Percentiles rank a stretch among this genome's conserved stretches.
These are phyloP conservation scores for Podaxis sp. DNA, from an alignment of 768 basidiomycete species.

Conservation along the genomic window DNA sequence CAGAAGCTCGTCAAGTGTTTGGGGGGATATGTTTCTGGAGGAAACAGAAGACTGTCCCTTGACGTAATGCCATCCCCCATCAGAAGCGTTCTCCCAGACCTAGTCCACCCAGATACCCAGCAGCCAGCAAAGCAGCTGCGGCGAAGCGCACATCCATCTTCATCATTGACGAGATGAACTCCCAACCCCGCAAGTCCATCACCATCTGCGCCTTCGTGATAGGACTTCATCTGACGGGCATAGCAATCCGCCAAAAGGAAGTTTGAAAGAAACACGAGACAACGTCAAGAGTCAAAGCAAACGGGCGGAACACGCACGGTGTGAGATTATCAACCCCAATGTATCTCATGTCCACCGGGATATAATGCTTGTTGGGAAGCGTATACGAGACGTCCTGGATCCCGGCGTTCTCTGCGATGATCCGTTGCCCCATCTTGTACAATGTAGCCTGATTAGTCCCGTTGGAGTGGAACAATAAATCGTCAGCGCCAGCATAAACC, in stretches of 20 bases:
- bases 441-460: constrained; percentile 68
- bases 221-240: background rate
- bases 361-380: constrained; percentile 94
- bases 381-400: constrained; percentile 65
- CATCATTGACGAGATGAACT: background rate
- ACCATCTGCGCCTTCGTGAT: background rate
- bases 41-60: background rate
- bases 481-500: background rate
- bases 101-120: too few species aligned
- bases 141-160: background rate
- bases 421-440: constrained; percentile 80
- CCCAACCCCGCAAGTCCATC: background rate
- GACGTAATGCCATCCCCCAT: background rate
- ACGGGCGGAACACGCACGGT: constrained; percentile 41
- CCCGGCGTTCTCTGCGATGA: constrained; percentile 63
- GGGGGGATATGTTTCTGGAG: background rate
- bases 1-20: background rate
- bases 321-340: constrained; percentile 68
- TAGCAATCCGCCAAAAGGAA: constrained; percentile 2
- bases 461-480: background rate
- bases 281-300: background rate
- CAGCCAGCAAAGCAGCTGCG: too few species aligned
- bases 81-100: too few species aligned
- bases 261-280: background rate
- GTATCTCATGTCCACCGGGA: constrained; percentile 82